Evolutionary conservation across 2,329 filamentous ascomycete genomes (phyloP).

Genomic region (Fusarium pseudoanthophilum): DNA sequence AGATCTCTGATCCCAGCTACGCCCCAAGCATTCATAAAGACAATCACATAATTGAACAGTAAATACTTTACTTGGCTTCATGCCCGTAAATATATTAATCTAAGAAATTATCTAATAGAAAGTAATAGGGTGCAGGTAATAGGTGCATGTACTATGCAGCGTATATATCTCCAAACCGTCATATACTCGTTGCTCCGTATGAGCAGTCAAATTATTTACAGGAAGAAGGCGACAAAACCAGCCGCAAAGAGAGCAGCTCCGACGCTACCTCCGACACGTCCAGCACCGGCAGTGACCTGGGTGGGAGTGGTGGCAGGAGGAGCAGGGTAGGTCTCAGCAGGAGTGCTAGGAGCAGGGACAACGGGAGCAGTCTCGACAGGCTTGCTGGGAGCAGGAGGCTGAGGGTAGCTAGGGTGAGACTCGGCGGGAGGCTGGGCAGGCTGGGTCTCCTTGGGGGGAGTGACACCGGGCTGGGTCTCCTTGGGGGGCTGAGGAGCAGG

Average conservation of each 20-base stretch:
- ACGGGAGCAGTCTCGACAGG: conserved; percentile 9
- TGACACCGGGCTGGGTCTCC: neutral
- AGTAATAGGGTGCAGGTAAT: conserved; percentile 19
- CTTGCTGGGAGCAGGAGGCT: conserved; percentile 10
- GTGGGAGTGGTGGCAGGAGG: conserved; percentile 5
- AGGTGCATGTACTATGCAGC: conserved; percentile 22
- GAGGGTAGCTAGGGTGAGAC: neutral
- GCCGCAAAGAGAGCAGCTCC: conserved; percentile 14
- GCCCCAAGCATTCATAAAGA: neutral
- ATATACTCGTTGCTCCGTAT: conserved; percentile 17
- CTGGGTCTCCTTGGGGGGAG: conserved; percentile 5
- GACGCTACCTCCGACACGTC: conserved; percentile 17
- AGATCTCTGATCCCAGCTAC: neutral
- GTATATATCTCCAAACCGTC: conserved; percentile 22
- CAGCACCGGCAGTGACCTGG: conserved; percentile 16
- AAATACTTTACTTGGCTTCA: neutral
- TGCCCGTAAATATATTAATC: conserved; percentile 10
- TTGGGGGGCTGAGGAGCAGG: conserved; percentile 6
- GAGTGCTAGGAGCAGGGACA: conserved; percentile 1
- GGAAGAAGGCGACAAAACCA: conserved; percentile 27
- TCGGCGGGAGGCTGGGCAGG: neutral
- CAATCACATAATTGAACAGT: rapidly evolving
- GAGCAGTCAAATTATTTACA: conserved; percentile 26
- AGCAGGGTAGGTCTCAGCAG: conserved; percentile 7
- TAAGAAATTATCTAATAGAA: conserved; percentile 21